These are phyloP conservation scores for Myotisia sp. DNA, from an alignment of 2,329 filamentous ascomycete genomes.

Conservation along the genomic window DNA sequence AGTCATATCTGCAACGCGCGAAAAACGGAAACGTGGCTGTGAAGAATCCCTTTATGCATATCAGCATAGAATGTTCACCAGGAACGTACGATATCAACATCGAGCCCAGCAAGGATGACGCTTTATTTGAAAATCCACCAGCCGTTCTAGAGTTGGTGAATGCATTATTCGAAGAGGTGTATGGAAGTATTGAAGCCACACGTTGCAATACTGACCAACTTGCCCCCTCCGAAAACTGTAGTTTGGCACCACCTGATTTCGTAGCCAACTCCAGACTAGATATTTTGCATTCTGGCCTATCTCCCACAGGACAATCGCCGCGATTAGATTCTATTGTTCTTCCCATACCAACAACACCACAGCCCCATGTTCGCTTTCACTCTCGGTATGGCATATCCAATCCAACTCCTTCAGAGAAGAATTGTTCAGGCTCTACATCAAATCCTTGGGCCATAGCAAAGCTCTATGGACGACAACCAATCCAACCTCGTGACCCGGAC, in stretches of 20 bases:
- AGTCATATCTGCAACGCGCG: constrained; percentile 32
- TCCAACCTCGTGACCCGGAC: constrained; percentile 4
- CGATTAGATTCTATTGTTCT: background rate
- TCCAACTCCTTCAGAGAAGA: background rate
- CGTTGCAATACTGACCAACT: no score
- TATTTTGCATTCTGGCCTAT: background rate
- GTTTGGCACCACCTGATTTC: background rate
- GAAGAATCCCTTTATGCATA: constrained; percentile 42
- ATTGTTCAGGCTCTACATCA: constrained; percentile 1
- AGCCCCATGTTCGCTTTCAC: background rate
- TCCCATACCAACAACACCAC: background rate
- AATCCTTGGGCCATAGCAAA: constrained; percentile 28
- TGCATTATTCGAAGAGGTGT: constrained; percentile 30
- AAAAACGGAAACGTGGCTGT: constrained; percentile 9
- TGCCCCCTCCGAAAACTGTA: background rate
- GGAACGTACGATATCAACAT: constrained; percentile 48
- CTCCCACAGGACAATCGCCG: background rate
- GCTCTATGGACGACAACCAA: constrained; percentile 13
- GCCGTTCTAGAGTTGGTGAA: constrained; percentile 31
- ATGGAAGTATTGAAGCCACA: constrained; percentile 16
- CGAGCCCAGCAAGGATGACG: constrained; percentile 50
- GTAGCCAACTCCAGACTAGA: background rate
- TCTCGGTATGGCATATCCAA: background rate
- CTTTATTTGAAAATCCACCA: constrained; percentile 40
- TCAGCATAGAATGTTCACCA: constrained; percentile 40